Percentiles rank a stretch among this genome's conserved stretches.
Evolutionary conservation across 768 basidiomycete genomes (phyloP).

Genomic region (Trametes coccinea): DNA sequence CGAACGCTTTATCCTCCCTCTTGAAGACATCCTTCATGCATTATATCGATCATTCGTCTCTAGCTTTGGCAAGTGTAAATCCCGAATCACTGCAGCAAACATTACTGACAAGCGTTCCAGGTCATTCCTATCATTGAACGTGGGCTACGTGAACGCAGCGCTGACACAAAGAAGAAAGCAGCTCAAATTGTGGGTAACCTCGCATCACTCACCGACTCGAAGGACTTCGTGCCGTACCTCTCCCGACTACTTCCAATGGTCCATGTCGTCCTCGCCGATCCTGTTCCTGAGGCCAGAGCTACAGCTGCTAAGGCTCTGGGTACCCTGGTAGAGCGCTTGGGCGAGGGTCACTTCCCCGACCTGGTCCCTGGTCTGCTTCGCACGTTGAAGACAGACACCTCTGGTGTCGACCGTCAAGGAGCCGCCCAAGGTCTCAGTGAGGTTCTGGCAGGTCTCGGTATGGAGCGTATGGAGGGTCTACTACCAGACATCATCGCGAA

Average conservation of each 20-base stretch:
- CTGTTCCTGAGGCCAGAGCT: constrained; percentile 95
- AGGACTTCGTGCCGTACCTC: constrained; percentile 96
- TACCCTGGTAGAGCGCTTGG: constrained; percentile 93
- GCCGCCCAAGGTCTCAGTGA: constrained; percentile 97
- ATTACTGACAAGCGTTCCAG: constrained; percentile 39
- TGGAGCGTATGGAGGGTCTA: constrained; percentile 92
- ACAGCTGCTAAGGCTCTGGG: constrained; percentile 97
- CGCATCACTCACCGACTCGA: constrained; percentile 82
- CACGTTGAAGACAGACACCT: constrained; percentile 89
- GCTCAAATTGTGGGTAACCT: constrained; percentile 98
- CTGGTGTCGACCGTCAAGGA: constrained; percentile 95
- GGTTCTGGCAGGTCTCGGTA: constrained; percentile 93
- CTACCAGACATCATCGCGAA: constrained; percentile 93
- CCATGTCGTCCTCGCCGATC: constrained; percentile 90
- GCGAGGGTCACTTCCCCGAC: constrained; percentile 93
- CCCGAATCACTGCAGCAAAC: not conserved
- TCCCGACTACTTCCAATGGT: constrained; percentile 85
- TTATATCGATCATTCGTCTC: constrained; percentile 95
- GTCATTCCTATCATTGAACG: constrained; percentile 95
- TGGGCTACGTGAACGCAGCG: constrained; percentile 86
- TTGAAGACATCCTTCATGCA: constrained; percentile 96
- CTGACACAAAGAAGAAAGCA: constrained; percentile 93
- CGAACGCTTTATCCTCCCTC: constrained; percentile 79
- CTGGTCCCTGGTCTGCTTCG: constrained; percentile 87
- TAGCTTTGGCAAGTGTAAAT: constrained; percentile 70